Evolutionary conservation across 768 basidiomycete species (phyloP).

Genomic region (Scleroderma bovista): DNA sequence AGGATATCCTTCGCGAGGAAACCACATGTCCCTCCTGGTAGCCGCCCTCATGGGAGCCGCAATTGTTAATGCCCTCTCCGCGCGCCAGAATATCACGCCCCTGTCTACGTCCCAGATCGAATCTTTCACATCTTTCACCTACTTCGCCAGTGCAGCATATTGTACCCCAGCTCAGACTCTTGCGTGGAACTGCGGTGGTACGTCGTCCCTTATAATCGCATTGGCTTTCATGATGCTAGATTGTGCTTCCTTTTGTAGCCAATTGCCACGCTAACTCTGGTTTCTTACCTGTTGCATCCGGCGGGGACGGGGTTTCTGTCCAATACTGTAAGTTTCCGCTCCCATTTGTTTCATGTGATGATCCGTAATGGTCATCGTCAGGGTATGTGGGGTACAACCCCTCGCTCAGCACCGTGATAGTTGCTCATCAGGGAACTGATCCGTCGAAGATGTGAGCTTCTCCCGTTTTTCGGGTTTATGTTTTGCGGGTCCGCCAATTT

Average conservation of each 20-base stretch:
- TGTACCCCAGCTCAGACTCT: slow-evolving; percentile 35
- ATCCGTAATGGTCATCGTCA: not conserved
- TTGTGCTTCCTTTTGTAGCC: slow-evolving; percentile 16
- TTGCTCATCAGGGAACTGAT: slow-evolving; percentile 41
- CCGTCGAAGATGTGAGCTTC: slow-evolving; percentile 27
- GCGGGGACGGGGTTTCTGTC: slow-evolving; percentile 35
- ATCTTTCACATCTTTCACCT: slow-evolving; percentile 39
- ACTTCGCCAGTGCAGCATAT: slow-evolving; percentile 42
- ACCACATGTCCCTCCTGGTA: not conserved
- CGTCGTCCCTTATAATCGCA: slow-evolving; percentile 4
- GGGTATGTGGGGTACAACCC: slow-evolving; percentile 31
- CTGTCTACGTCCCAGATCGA: slow-evolving; percentile 34
- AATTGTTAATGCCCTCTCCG: not conserved
- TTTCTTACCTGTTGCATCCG: slow-evolving; percentile 41
- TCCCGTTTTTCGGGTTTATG: not conserved
- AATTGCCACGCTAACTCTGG: slow-evolving; percentile 42
- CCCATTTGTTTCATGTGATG: not conserved
- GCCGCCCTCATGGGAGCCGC: not conserved
- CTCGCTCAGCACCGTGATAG: slow-evolving; percentile 33
- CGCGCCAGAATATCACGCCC: slow-evolving; percentile 24
- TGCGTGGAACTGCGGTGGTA: slow-evolving; percentile 46
- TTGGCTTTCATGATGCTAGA: not conserved
- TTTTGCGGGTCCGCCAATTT: not conserved
- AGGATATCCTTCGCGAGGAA: not conserved
- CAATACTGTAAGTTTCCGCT: slow-evolving; percentile 36